phyloP scores from a whole-genome alignment of 257 asterid species.

The Nicotiana paniculata region DNA sequence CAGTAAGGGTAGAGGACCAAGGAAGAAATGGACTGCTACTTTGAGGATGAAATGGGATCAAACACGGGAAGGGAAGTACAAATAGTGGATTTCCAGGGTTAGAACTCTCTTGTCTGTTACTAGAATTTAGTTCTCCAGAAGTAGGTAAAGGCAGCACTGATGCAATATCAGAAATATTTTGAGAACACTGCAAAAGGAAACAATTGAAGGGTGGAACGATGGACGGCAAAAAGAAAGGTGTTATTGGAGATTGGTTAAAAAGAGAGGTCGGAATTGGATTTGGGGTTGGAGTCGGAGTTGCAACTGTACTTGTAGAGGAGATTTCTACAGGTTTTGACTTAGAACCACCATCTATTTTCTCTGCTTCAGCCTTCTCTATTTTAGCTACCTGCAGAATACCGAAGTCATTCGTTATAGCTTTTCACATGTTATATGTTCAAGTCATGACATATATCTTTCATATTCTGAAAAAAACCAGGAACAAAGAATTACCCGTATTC shows the following conservation, averaged over 20 bases:
- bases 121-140: slow-evolving; percentile 4
- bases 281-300: slow-evolving; percentile 15
- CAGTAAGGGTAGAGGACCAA: slow-evolving; percentile 4
- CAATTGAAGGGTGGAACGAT: slow-evolving; percentile 25
- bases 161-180: slow-evolving; percentile 9
- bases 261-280: slow-evolving; percentile 9
- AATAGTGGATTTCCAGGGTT: slow-evolving; percentile 28
- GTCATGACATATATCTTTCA: background rate
- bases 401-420: background rate
- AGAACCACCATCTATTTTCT: slow-evolving; percentile 16
- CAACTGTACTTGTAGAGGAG: slow-evolving; percentile 16
- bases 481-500: slow-evolving; percentile 24
- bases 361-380: slow-evolving; percentile 22
- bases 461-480: background rate
- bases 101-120: slow-evolving; percentile 28
- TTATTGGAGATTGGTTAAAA: slow-evolving; percentile 27
- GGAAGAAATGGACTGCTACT: background rate
- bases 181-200: slow-evolving; percentile 21
- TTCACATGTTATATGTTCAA: background rate
- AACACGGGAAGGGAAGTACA: slow-evolving; percentile 51
- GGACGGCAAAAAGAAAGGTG: slow-evolving; percentile 50
- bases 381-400: slow-evolving; percentile 36
- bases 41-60: slow-evolving; percentile 32
- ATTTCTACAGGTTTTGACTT: slow-evolving; percentile 2
- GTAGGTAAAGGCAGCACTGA: slow-evolving; percentile 18